Evolutionary conservation across 306 rosid genomes (phyloP), one percentile per base, ranked within the genome.

Genomic region (Sicyos edulis): DNA sequence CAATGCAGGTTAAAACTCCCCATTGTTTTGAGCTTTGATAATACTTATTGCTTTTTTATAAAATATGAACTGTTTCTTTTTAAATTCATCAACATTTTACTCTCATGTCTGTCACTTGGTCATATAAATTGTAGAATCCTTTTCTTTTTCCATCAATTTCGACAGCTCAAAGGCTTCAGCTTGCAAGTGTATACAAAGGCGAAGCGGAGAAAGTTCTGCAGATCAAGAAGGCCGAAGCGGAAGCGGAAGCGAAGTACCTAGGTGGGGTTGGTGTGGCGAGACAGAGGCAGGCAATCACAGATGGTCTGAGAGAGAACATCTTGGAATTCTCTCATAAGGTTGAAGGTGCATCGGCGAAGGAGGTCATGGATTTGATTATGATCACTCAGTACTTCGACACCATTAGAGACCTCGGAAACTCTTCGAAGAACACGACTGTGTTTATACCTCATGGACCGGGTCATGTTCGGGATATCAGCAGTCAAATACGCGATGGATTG

Each of bases 361-460:
- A 91, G 76, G 95, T 93, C 78, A 91, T 93, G 97, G 99, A 93
- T 81, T 90, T 93, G 49, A 91, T 91, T 59, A 87, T 88, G 99
- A 78, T 91, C 53, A 91, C 99, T 81, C 97, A 88, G 71, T 93
- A 93, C 83, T 93, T 93, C 0, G 99, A 93, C 85, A 93, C 99
- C 7, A 87, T 93, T 77, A 93, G 84, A 83, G 99, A 91, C 81
- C 96, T 93, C 0, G 97, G 99, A 6, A 91, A 83, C 83, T 83
- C 88, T 3, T 93, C 97, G 2, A 91, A 87, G 74, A 93, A 87
- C 81, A 93, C 99, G 20, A 91, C 96, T 3, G 87, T 88, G 55
- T 93, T 93, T 34, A 78, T 91, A 42, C 99, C 99, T 26, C 99
- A 93, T 62, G 97, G 97, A 42, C 99, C 99, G 16, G 99, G 99